Evolutionary conservation across 2,329 filamentous ascomycete species (phyloP).

Genomic region (Myotisia sp.): DNA sequence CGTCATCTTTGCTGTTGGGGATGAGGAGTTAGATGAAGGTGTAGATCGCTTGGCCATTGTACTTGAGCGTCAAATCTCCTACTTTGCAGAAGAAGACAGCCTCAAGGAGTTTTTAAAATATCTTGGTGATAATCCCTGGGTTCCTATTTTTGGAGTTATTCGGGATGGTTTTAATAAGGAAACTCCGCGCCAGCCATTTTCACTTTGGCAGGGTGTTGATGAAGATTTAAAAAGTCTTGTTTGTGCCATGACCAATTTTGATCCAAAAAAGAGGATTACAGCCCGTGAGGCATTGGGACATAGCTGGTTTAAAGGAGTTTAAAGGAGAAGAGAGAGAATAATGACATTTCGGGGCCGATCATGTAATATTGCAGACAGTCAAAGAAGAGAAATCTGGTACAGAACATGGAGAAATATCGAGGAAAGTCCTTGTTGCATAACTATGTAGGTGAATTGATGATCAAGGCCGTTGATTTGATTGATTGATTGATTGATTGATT

Average conservation of each 20-base stretch:
- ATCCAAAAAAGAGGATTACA: slow-evolving; percentile 21
- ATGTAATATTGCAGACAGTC: no score
- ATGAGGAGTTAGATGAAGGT: slow-evolving; percentile 20
- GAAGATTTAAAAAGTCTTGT: slow-evolving; percentile 20
- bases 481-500: no score
- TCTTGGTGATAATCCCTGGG: slow-evolving; percentile 30
- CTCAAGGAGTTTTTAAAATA: slow-evolving; percentile 30
- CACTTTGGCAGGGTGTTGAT: slow-evolving; percentile 26
- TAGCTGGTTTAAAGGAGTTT: slow-evolving; percentile 16
- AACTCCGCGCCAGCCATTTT: slow-evolving; percentile 32
- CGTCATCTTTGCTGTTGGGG: slow-evolving; percentile 27
- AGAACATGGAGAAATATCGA: no score
- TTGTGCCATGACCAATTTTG: slow-evolving; percentile 20
- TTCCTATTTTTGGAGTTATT: slow-evolving; percentile 25
- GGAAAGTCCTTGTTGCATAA: no score
- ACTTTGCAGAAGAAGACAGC: slow-evolving; percentile 32
- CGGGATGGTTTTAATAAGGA: slow-evolving; percentile 28
- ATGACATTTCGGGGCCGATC: no score
- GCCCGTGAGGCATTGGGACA: slow-evolving; percentile 22
- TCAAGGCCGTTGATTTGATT: no score
- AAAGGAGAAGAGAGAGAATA: neutral
- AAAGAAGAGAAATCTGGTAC: no score
- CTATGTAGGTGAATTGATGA: no score
- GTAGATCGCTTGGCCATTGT: slow-evolving; percentile 28
- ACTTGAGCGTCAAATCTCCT: slow-evolving; percentile 35